These are phyloP conservation scores for Colletotrichum sp. DNA, from an alignment of 2,329 filamentous ascomycete genomes.

Conservation along the genomic window DNA sequence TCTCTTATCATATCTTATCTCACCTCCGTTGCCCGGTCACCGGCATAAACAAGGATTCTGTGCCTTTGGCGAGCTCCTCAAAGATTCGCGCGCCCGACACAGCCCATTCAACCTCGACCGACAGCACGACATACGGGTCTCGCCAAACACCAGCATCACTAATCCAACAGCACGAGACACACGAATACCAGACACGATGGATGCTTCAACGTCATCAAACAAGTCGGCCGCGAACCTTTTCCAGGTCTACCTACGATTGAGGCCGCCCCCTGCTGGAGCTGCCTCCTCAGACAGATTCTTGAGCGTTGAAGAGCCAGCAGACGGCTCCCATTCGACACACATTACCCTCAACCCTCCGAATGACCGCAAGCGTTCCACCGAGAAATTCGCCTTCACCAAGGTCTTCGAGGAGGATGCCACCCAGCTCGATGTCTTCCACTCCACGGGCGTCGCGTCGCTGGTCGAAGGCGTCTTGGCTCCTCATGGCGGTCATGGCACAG, in stretches of 20 bases:
- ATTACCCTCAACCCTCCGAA: constrained; percentile 81
- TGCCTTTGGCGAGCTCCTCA: background rate
- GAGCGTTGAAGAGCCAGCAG: constrained; percentile 68
- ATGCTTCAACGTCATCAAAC: constrained; percentile 9
- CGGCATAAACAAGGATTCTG: constrained; percentile 16
- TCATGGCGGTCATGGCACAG: constrained; percentile 76
- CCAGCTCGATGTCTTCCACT: constrained; percentile 86
- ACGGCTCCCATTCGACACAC: constrained; percentile 60
- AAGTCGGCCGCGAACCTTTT: constrained; percentile 64
- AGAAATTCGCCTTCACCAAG: constrained; percentile 92
- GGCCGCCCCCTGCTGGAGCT: constrained; percentile 61
- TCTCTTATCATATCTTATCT: constrained; percentile 11
- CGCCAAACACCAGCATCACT: background rate
- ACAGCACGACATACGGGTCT: background rate
- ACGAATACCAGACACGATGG: background rate
- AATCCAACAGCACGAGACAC: background rate
- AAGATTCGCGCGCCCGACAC: background rate
- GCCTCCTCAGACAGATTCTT: constrained; percentile 71
- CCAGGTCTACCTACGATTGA: constrained; percentile 87
- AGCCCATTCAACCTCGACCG: background rate
- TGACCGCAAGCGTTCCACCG: constrained; percentile 85
- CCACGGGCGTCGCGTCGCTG: constrained; percentile 74
- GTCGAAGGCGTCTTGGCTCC: constrained; percentile 81
- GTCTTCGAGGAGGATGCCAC: constrained; percentile 88
- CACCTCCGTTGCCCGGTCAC: constrained; percentile 12